Base-by-base conservation (phyloP, 768 basidiomycete genomes). In the Stropharia rugosoannulata region DNA sequence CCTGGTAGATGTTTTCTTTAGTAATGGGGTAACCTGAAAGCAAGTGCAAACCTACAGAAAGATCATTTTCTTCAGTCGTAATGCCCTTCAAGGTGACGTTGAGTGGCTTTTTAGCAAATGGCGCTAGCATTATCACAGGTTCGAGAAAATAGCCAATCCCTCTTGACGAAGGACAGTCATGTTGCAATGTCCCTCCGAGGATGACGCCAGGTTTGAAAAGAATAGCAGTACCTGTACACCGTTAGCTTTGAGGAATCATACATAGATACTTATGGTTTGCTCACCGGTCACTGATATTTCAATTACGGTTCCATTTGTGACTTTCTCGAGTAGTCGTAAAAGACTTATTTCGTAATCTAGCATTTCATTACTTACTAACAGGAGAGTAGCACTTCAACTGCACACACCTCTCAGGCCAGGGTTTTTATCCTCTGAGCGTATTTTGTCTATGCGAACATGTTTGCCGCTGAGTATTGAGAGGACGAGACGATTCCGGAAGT, bases 71-170 rank as follows among this genome's bases (percentile, higher is more conserved):
- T 63, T 97, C 93, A 1, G 95, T 92, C 1, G 97, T 99, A 54
- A 99, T 87, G 1, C 97, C 97, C 49, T 80, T 83, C 51, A 98
- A 69, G 0, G 89, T 96, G 27, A 95, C 68, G 43, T 89, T 81
- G 45, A 98, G 69, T 0, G 93, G 84, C 58, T 81, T 89, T 76
- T 99, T 99, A 18, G 93, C 81, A 66, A 98, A 98, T 0, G 94
- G 93, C 2, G 93, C 95, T 3, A 98, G 76, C 78, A 93, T 90
- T 16, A 98, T 75, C 1, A 98, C 64, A 12, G 94, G 87, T 66
- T 98, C 97, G 10, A 98, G 75, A 67, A 92, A 98, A 73, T 98
- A 99, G 10, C 97, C 97, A 42, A 98, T 80, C 27, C 92, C 89
- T 40, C 95, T 82, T 10, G 93, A 90, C 15, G 87, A 74, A 16